Percentiles rank a stretch among this genome's conserved stretches.
Evolutionary conservation across 2,329 filamentous ascomycete species (phyloP).

Genomic region (Arthrobotrys musiformis): DNA sequence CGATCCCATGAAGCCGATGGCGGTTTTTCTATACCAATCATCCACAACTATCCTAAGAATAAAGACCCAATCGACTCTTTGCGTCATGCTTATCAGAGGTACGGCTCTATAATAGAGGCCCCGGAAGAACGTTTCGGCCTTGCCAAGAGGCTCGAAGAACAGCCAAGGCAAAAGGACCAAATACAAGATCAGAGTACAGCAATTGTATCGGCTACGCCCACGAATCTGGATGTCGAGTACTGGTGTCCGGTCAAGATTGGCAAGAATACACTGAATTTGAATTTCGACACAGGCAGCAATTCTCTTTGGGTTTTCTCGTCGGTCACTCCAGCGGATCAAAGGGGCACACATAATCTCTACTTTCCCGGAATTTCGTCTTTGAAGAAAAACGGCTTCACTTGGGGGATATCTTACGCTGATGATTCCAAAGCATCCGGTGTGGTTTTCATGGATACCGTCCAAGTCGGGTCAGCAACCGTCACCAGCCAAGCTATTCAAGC

Average conservation of each 20-base stretch:
- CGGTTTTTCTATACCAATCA: constrained; percentile 13
- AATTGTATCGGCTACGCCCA: constrained; percentile 65
- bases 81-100: constrained; percentile 22
- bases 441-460: constrained; percentile 73
- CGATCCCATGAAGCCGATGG: not conserved
- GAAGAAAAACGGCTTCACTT: constrained; percentile 67
- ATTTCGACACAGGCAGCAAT: constrained; percentile 80
- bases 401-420: constrained; percentile 75
- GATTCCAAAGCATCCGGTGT: constrained; percentile 74
- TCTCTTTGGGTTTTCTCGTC: constrained; percentile 76
- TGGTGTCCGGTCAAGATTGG: constrained; percentile 76
- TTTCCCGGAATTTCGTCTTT: constrained; percentile 66
- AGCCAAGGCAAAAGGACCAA: not conserved
- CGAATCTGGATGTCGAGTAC: constrained; percentile 75
- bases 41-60: not conserved
- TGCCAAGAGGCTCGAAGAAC: not conserved
- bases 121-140: not conserved
- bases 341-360: constrained; percentile 66
- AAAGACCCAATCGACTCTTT: constrained; percentile 19
- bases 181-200: not conserved
- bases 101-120: constrained; percentile 1
- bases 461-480: constrained; percentile 73
- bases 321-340: constrained; percentile 65
- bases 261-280: constrained; percentile 74
- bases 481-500: constrained; percentile 74